Evolutionary conservation across 2,329 filamentous ascomycete genomes (phyloP), one percentile per base, ranked within the genome.

Genomic region (Gaeumannomyces tritici): DNA sequence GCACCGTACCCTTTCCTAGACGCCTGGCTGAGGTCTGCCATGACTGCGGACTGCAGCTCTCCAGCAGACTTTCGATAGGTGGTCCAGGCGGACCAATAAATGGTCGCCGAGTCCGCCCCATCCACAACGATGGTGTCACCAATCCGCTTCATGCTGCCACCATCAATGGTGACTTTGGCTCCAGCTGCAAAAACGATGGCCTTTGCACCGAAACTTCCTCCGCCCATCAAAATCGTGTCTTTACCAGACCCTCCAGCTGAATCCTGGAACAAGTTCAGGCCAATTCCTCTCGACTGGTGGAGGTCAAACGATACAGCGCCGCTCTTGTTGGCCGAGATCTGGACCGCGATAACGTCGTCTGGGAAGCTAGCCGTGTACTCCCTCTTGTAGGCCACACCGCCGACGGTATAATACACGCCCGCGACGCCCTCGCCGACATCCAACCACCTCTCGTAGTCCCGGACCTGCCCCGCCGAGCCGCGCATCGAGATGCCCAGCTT

Each of bases 311-410:
- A 58, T 31, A 63, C n/a, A 2, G 60, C 60, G 6, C 42, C 57
- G 29, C 31, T 31, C 35, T n/a, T 28, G 54, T 59, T 55, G 2
- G 59, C 60, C 60, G 31, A 58, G 4, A 63, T 26, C 8, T 67
- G 69, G n/a, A 76, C 65, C 0, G 71, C 74, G 27, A 77, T 66
- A 24, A 75, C 69, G 51, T 71, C 66, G 47, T 74, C 72, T 6
- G 75, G 71, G 61, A 72, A 68, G 61, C 71, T 74, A 28, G 72
- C 74, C 56, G 77, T 67, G 28, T 69, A 64, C 62, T 77, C 70
- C 26, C 74, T 69, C 42, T 69, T 65, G 51, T 72, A 69, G 1
- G 61, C 58, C 7, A 69, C 64, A 15, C 69, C 69, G 28, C 70
- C 64, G 28, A 72, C 64, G n/a, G 65, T 67, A 66, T 75, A 77